These are phyloP conservation scores for Sporothrix inflata DNA, from an alignment of 2,329 filamentous ascomycete species.

Conservation along the genomic window DNA sequence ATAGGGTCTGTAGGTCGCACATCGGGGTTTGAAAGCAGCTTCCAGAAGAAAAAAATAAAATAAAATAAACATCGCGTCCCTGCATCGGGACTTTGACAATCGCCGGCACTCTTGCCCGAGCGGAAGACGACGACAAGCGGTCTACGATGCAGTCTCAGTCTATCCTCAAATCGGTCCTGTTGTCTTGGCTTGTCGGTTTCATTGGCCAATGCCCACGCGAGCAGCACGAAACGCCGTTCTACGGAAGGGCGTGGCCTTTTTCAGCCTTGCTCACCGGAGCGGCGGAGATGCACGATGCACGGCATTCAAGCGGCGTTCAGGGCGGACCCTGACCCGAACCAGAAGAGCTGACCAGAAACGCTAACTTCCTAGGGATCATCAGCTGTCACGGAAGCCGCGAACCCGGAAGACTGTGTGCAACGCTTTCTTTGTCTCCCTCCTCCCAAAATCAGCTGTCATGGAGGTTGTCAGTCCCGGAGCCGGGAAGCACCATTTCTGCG, in stretches of 20 bases:
- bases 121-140: background rate
- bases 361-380: background rate
- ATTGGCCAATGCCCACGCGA: background rate
- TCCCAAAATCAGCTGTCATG: background rate
- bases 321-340: background rate
- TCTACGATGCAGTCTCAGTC: background rate
- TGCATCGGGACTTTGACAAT: background rate
- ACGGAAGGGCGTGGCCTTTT: background rate
- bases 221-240: background rate
- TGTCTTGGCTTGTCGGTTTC: background rate
- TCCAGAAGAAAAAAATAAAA: background rate
- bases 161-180: background rate
- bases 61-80: background rate
- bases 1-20: background rate
- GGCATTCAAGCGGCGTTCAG: background rate
- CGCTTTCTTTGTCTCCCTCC: too few species aligned
- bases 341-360: background rate
- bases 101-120: slow-evolving; percentile 6
- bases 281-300: background rate
- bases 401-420: background rate
- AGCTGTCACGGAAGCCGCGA: background rate
- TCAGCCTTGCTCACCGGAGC: slow-evolving; percentile 2
- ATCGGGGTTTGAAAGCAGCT: background rate
- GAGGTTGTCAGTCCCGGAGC: background rate
- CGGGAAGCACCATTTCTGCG: background rate